These are phyloP conservation scores for Handroanthus guayacan DNA, from an alignment of 257 asterid species.

Conservation along the genomic window DNA sequence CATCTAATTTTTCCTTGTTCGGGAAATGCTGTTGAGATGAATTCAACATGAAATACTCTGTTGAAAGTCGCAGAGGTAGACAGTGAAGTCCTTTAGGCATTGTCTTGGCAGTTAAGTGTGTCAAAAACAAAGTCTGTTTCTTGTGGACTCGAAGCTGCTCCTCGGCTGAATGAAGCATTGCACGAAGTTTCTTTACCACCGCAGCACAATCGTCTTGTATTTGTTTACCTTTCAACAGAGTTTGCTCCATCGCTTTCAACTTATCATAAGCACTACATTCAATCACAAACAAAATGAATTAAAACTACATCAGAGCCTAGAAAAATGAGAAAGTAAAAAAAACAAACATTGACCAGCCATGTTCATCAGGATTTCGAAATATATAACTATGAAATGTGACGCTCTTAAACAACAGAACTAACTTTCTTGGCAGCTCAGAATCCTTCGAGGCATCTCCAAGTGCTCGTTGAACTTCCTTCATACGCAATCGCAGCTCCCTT, in stretches of 20 bases:
- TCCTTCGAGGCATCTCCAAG: constrained; percentile 60
- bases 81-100: constrained; percentile 74
- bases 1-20: constrained; percentile 49
- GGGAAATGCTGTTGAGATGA: constrained; percentile 45
- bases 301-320: constrained; percentile 3
- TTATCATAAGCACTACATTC: constrained; percentile 52
- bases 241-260: constrained; percentile 64
- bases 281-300: constrained; percentile 16
- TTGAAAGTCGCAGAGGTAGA: constrained; percentile 64
- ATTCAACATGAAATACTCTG: constrained; percentile 55
- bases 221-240: constrained; percentile 59
- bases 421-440: constrained; percentile 67
- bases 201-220: constrained; percentile 62
- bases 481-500: constrained; percentile 60
- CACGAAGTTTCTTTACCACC: constrained; percentile 69
- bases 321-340: not conserved
- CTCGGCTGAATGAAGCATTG: constrained; percentile 69
- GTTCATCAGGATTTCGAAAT: not conserved
- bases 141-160: constrained; percentile 69
- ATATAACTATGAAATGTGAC: constrained; percentile 1
- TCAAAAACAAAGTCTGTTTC: constrained; percentile 63
- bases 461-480: constrained; percentile 59
- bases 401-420: constrained; percentile 27
- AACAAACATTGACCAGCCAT: not conserved
- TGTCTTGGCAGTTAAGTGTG: constrained; percentile 62